A percentile compares a stretch with the other conserved stretches of the same genome.
Evolutionary conservation across 176 grass and related monocot species (phyloP).

Genomic region (Rhipidocladum racemiflorum): DNA sequence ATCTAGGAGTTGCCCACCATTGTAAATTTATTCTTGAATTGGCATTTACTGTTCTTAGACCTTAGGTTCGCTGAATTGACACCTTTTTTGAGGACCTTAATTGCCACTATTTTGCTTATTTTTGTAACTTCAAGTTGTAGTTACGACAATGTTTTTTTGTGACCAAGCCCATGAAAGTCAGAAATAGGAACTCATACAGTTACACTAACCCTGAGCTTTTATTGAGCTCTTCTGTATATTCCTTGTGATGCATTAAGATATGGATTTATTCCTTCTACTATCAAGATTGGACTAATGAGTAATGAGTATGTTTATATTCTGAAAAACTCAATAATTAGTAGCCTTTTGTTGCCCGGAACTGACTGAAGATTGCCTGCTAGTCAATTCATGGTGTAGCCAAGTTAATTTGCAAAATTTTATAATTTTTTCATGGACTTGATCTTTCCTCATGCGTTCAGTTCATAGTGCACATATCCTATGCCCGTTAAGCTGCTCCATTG

Average conservation of each 20-base stretch:
- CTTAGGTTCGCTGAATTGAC: too few relatives aligned
- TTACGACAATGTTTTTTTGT: neutral
- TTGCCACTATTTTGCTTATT: neutral
- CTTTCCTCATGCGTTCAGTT: neutral
- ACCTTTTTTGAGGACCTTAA: too few relatives aligned
- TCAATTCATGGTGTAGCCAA: neutral
- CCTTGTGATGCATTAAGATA: neutral
- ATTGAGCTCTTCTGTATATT: neutral
- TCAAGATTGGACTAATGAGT: neutral
- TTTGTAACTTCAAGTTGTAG: neutral
- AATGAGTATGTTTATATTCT: neutral
- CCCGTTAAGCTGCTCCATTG: neutral
- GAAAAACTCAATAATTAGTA: conserved; percentile 1
- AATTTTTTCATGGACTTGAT: neutral
- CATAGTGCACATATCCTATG: neutral
- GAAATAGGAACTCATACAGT: conserved; percentile 13
- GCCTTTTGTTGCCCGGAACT: neutral
- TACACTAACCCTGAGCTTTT: neutral
- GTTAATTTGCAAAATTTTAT: neutral
- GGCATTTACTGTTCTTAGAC: too few relatives aligned
- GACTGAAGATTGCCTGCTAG: neutral
- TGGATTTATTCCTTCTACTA: neutral
- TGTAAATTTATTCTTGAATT: too few relatives aligned
- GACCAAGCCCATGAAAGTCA: neutral
- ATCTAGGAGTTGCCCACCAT: too few relatives aligned